These are phyloP conservation scores for Fusarium xylarioides DNA, from an alignment of 2,329 filamentous ascomycete genomes.

Conservation along the genomic window DNA sequence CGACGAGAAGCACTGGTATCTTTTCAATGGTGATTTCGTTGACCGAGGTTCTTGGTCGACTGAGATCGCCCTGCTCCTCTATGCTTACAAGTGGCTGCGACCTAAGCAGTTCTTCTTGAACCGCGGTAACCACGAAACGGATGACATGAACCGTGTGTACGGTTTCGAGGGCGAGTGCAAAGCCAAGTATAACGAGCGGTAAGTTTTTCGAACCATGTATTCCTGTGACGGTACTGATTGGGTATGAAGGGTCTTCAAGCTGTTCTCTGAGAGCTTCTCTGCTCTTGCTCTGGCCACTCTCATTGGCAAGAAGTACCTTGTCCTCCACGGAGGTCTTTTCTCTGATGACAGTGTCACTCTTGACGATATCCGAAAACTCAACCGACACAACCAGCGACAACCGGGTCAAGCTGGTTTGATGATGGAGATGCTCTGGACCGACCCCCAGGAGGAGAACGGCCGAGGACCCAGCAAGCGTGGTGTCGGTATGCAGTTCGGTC, in stretches of 20 bases:
- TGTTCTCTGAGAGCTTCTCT: conserved; percentile 98
- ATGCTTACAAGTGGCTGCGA: conserved; percentile 95
- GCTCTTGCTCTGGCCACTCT: conserved; percentile 91
- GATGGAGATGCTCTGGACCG: conserved; percentile 99
- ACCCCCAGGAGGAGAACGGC: conserved; percentile 86
- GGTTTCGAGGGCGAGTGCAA: conserved; percentile 99
- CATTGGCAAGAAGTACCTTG: conserved; percentile 89
- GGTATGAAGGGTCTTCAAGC: conserved; percentile 79
- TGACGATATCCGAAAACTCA: conserved; percentile 92
- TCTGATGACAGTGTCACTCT: conserved; percentile 92
- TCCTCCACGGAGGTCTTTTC: conserved; percentile 94
- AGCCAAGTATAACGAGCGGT: conserved; percentile 93
- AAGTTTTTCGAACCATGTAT: conserved; percentile 20
- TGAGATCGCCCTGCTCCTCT: conserved; percentile 93
- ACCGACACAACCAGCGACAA: conserved; percentile 89
- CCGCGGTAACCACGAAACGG: conserved; percentile 97
- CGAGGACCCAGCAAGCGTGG: conserved; percentile 95
- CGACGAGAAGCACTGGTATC: conserved; percentile 85
- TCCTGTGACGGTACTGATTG: conserved; percentile 2
- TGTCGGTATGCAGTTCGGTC: conserved; percentile 95
- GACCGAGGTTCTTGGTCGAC: conserved; percentile 97
- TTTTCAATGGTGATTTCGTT: conserved; percentile 99
- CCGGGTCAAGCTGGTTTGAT: conserved; percentile 94
- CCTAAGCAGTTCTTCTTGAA: conserved; percentile 93
- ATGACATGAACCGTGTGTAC: conserved; percentile 99